Percentiles rank a stretch among this genome's conserved stretches.
Conservation (phyloP, 495 filamentous ascomycete genomes). For the Daldinia loculata region DNA sequence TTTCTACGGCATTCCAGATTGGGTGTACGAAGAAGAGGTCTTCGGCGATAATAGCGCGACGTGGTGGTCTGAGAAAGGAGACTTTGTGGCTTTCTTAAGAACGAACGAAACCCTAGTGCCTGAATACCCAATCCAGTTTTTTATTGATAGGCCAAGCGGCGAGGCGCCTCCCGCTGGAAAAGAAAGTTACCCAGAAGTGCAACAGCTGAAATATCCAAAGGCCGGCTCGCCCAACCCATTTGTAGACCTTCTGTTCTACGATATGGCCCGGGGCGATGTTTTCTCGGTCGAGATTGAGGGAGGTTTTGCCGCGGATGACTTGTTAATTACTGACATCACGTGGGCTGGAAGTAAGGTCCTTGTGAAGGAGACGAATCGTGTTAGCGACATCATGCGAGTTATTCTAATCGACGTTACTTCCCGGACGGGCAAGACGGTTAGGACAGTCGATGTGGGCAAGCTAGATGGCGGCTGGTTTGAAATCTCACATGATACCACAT, state of each 20-base stretch:
- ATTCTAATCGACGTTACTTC: constrained; percentile 82
- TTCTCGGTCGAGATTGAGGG: constrained; percentile 81
- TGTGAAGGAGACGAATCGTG: constrained; percentile 90
- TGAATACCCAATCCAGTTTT: constrained; percentile 94
- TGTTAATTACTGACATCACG: constrained; percentile 90
- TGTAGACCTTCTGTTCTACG: constrained; percentile 88
- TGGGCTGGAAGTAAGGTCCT: constrained; percentile 89
- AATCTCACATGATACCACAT: constrained; percentile 84
- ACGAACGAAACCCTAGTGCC: constrained; percentile 94
- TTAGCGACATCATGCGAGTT: constrained; percentile 88
- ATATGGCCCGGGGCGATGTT: constrained; percentile 77
- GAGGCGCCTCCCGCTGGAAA: constrained; percentile 72
- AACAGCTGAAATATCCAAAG: constrained; percentile 96
- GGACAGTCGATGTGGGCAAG: constrained; percentile 76
- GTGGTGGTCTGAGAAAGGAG: constrained; percentile 93
- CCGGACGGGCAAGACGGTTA: constrained; percentile 80
- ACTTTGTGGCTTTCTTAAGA: constrained; percentile 86
- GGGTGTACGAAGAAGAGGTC: constrained; percentile 99
- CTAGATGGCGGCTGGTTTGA: constrained; percentile 98
- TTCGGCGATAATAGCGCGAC: constrained; percentile 81
- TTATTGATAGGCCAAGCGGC: constrained; percentile 86
- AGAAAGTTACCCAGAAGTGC: constrained; percentile 89
- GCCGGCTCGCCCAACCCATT: constrained; percentile 92
- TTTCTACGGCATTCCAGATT: constrained; percentile 98
- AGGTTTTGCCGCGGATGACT: constrained; percentile 80